Base-by-base conservation (phyloP, 768 basidiomycete genomes). In the Crucibulum laeve region DNA sequence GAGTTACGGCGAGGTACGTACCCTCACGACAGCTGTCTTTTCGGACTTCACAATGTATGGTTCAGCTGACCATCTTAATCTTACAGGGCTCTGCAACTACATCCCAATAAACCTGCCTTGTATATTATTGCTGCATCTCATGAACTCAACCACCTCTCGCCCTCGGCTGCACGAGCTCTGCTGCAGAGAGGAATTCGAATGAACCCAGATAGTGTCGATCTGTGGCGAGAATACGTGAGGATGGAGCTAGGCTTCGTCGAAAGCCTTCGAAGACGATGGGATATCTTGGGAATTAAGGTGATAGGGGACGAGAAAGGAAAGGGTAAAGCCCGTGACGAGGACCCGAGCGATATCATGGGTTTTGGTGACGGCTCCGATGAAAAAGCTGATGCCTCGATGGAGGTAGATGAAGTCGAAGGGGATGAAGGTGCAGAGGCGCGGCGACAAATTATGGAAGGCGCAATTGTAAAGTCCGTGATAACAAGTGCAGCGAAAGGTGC, bases 221-320 rank as follows among this genome's bases (percentile, higher is more conserved):
- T 97, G 62, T 97, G 93, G 93, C 71, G 72, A 17, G 92, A 94
- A 62, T 95, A 93, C 58, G 80, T 91, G 50, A 82, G 82, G 58
- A 90, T 96, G 79, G 93, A 97, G 60, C 65, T 94, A 4, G 82
- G 82, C 2, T 95, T 90, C 61, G 69, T 91, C 5, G 91, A 95
- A 66, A 79, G 77, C 11, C 65, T 94, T 38, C 70, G 87, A 28
- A 68, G 87, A 50, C 72, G 92, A 40, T 92, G 90, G 91, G 79
- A 71, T 35, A 69, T 89, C 5, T 69, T 95, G 15, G 92, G 91
- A 5, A 83, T 94, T 40, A 53, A 60, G 18, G 43, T 51, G 45
- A 38, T 53, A 35, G 19, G n/a, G 4, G 10, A 11, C 25, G 58
- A 49, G 14, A 58, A 56, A 30, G 49, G 43, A 18, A 57, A 51